Base-by-base conservation (phyloP, 352 stramenopile species). In the Phytophthora fragariae region DNA sequence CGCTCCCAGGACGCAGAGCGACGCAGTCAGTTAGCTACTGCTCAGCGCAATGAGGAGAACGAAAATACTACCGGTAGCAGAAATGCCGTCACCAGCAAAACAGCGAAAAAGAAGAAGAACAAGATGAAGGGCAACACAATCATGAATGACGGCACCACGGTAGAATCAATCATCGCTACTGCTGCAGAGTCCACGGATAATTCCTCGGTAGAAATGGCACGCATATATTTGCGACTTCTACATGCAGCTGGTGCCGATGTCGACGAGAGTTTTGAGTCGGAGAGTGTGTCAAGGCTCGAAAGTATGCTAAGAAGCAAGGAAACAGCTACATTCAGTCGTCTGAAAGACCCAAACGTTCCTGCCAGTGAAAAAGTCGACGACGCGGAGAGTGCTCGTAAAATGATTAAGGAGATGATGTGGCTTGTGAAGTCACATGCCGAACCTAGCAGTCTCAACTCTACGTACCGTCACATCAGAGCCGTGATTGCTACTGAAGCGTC, bases 381-480 rank as follows among this genome's bases (percentile, higher is more conserved):
- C 19, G 52, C 61, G 19, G 33, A 68, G 5, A 37, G 14, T 19
- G 61, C 37, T 14, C 33, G 50, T 37, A 46, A 27, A 24, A 15
- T 46, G 21, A 47, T 61, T 10, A 19, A 54, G 24, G 37, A 41
- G 37, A 7, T 68, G 61, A 35, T 37, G 7, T 14, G 52, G 19
- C 14, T 68, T 35, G 52, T 68, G 14, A 35, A 68, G 24, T 11
- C n/a, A 29, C 11, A 41, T 19, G 59, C 61, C n/a, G 19, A 55
- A 14, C 50, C 35, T n/a, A 61, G 35, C 24, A 57, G 61, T 39
- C 39, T 68, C 4, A 60, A 68, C 37, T 56, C 61, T 5, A 70
- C 61, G 2, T 14, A 49, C 37, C 59, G 46, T 12, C 10, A 27
- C 14, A 15, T 70, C 24, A 60, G 67, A 19, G 17, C 41, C n/a